These are phyloP conservation scores for Hydrangea macrophylla DNA, from an alignment of 148 eudicot genomes.

Conservation along the genomic window DNA sequence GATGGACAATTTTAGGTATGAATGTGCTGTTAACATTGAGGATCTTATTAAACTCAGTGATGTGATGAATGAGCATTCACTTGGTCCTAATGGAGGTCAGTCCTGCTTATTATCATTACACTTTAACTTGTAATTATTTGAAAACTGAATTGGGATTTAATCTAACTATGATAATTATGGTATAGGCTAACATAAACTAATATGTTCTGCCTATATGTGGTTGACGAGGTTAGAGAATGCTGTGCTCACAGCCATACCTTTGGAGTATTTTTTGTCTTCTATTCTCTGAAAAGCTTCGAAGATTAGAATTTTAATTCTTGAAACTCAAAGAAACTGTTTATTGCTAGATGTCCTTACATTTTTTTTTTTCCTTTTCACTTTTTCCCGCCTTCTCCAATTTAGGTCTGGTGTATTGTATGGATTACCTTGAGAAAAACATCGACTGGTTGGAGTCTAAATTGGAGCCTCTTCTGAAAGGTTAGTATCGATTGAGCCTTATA, in stretches of 20 bases:
- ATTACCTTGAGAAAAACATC: slow-evolving; percentile 89
- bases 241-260: neutral
- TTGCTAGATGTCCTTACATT: slow-evolving; percentile 1
- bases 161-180: neutral
- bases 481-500: slow-evolving; percentile 7
- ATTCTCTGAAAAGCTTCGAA: neutral
- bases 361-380: no score
- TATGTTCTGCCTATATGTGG: no score
- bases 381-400: slow-evolving; percentile 1
- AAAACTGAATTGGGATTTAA: neutral
- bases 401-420: slow-evolving; percentile 99
- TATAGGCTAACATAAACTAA: neutral
- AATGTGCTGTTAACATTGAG: slow-evolving; percentile 85
- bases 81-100: slow-evolving; percentile 99
- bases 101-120: neutral
- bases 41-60: slow-evolving; percentile 84
- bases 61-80: slow-evolving; percentile 93
- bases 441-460: slow-evolving; percentile 90
- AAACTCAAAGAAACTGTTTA: slow-evolving; percentile 13
- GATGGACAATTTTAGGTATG: slow-evolving; percentile 47
- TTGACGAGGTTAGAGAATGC: no score
- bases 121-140: neutral
- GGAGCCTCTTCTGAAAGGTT: slow-evolving; percentile 89
- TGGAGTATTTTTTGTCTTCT: neutral
- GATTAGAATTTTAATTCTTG: neutral